Evolutionary conservation across 106 monocot species (phyloP).

Genomic region (Allium cepa): DNA sequence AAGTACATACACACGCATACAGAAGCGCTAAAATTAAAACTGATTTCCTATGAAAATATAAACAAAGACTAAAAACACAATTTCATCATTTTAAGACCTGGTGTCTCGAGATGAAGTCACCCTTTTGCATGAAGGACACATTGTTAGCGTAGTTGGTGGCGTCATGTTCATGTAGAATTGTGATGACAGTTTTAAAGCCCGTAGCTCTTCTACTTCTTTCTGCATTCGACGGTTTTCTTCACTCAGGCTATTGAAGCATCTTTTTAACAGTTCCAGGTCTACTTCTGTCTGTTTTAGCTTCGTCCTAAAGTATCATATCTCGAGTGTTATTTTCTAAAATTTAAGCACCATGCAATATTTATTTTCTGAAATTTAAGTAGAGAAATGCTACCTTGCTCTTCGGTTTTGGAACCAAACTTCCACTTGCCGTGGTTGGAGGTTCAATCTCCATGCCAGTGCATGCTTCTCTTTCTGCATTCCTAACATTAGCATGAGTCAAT

Average conservation of each 20-base stretch:
- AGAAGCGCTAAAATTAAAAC: no score
- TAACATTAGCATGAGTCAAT: not conserved
- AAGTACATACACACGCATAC: no score
- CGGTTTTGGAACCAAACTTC: slow-evolving; percentile 15
- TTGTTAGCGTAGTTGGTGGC: slow-evolving; percentile 93
- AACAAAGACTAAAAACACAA: no score
- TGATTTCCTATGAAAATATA: no score
- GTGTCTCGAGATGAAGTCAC: slow-evolving; percentile 16
- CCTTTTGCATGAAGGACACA: slow-evolving; percentile 93
- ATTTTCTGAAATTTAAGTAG: no score
- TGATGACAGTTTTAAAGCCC: slow-evolving; percentile 80
- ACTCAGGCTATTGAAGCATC: slow-evolving; percentile 89
- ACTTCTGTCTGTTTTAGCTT: slow-evolving; percentile 98
- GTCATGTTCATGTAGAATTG: slow-evolving; percentile 86
- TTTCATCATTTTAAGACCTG: no score
- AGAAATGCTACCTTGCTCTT: slow-evolving; percentile 1
- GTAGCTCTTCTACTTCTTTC: slow-evolving; percentile 88
- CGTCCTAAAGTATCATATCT: slow-evolving; percentile 31
- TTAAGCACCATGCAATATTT: no score
- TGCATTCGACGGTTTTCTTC: slow-evolving; percentile 88
- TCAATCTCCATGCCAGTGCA: slow-evolving; percentile 8
- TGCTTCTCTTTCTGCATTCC: slow-evolving; percentile 3
- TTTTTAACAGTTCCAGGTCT: slow-evolving; percentile 83
- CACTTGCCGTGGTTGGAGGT: slow-evolving; percentile 7
- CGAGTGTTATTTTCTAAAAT: no score